Base-by-base conservation (phyloP, 306 rosid genomes). In the Lathyrus aphaca region DNA sequence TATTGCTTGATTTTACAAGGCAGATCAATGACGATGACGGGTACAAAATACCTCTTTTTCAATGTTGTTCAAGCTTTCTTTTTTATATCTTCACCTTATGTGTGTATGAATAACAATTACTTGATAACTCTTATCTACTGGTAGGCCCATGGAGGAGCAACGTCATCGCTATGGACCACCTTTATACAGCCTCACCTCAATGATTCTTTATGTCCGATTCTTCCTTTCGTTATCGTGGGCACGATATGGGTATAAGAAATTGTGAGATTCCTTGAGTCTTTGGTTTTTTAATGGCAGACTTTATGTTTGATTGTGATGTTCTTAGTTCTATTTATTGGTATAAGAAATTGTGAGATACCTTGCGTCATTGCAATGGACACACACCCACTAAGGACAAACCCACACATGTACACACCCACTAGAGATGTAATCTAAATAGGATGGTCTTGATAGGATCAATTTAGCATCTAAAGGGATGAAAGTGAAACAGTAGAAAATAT, bases 121-220 rank as follows among this genome's bases (percentile, higher is more conserved):
- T 5, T 53, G 60, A 59, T 50, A 71, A 66, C 42, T 60, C 30
- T 66, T 73, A 62, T 66, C 55, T 82, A 21, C 45, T 74, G 57
- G 68, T 39, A 94, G 98, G 87, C 98, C 98, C 58, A 94, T 94
- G 98, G 98, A 94, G 80, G 97, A 94, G 79, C 98, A 94, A 75
- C 82, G 98, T 0, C 90, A 86, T 35, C 98, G 98, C 71, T 94
- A 94, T 81, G 98, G 98, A 74, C 97, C 95, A 10, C 92, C 95
- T 9, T 77, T 94, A 57, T 94, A 94, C 75, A 86, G 75, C 68
- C 98, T 94, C 66, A 94, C 98, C 56, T 44, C 55, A 27, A 80
- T 90, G 98, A 87, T 78, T 65, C 88, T 83, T 50, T 80, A 61
- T 76, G 73, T 94, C 76, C 82, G 87, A 66, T 83, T 90, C 76